Evolutionary conservation across 2,329 filamentous ascomycete species (phyloP).

Genomic region (Ophioceras dolichostomum): DNA sequence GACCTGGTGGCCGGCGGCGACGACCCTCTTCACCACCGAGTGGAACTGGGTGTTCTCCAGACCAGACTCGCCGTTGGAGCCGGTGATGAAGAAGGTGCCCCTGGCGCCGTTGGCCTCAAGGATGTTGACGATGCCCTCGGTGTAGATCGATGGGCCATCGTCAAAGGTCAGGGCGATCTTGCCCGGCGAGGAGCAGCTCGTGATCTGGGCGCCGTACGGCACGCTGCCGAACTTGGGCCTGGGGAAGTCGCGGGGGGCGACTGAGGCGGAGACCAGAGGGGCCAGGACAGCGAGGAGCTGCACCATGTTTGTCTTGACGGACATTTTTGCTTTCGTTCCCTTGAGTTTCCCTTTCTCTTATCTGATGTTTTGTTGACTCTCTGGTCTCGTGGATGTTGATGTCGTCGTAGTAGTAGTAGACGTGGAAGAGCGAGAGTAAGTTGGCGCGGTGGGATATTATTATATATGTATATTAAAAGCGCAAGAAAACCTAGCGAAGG

Average conservation of each 20-base stretch:
- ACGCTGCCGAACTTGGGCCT: slow-evolving; percentile 41
- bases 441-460: neutral
- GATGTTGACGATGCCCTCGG: slow-evolving; percentile 46
- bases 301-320: neutral
- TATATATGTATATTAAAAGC: too few species aligned
- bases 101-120: slow-evolving; percentile 42
- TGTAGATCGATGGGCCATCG: slow-evolving; percentile 52
- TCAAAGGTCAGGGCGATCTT: slow-evolving; percentile 56
- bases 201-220: slow-evolving; percentile 40
- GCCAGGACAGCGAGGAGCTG: neutral
- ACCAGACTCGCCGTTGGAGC: slow-evolving; percentile 29
- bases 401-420: too few species aligned
- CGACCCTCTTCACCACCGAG: slow-evolving; percentile 26
- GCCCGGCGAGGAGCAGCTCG: slow-evolving; percentile 39
- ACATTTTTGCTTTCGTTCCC: too few species aligned
- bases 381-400: too few species aligned
- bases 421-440: neutral
- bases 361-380: too few species aligned
- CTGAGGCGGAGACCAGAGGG: neutral
- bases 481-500: neutral
- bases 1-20: slow-evolving; percentile 30
- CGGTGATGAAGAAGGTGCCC: slow-evolving; percentile 56
- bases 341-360: too few species aligned
- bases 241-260: slow-evolving; percentile 18
- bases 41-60: neutral